phyloP scores from a whole-genome alignment of 2,329 filamentous ascomycete genomes.

The Alternaria hordeiaustralica region DNA sequence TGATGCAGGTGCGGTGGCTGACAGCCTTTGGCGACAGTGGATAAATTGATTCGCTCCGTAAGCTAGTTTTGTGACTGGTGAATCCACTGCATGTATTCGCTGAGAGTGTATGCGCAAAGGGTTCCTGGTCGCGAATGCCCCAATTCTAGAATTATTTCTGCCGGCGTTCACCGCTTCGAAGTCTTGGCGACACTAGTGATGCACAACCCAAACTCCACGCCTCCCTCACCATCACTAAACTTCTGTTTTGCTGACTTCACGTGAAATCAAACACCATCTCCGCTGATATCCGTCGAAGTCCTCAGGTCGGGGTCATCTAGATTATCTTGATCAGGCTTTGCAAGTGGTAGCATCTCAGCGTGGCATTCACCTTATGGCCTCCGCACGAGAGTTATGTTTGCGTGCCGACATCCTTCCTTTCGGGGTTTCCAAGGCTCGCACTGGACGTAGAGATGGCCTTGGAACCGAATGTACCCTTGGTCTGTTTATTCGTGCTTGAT shows the following conservation, averaged over 20 bases:
- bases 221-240: background rate
- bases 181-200: constrained; percentile 12
- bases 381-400: background rate
- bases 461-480: background rate
- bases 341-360: background rate
- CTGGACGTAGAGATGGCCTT: background rate
- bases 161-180: constrained; percentile 13
- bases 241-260: background rate
- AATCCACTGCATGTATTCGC: background rate
- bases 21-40: background rate
- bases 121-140: constrained; percentile 1
- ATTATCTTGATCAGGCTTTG: background rate
- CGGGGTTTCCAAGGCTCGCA: background rate
- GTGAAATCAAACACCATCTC: background rate
- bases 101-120: background rate
- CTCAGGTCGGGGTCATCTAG: background rate
- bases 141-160: constrained; percentile 22
- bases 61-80: background rate
- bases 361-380: background rate
- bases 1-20: constrained; percentile 1
- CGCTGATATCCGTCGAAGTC: background rate
- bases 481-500: background rate
- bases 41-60: no score
- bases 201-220: background rate
- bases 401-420: background rate